Base-by-base conservation (phyloP, 1,139 yeast species). In the Hyphopichia khmerensis region DNA sequence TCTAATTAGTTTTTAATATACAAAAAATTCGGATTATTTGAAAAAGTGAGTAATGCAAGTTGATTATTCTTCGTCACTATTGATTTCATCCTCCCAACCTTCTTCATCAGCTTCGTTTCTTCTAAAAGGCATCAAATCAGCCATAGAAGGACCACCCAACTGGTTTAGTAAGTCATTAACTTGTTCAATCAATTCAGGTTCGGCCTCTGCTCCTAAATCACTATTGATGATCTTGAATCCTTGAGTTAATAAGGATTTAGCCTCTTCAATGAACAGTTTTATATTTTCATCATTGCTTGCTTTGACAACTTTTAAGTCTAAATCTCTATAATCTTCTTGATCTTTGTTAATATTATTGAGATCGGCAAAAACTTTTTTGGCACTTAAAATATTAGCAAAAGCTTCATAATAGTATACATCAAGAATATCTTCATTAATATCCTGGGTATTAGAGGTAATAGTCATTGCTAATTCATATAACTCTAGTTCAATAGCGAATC, bases 331-430 rank as follows among this genome's bases (percentile, higher is more conserved):
- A 48, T 79, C 80, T 40, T 65, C 73, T 29, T 65, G 63, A 24
- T 67, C 64, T 24, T 60, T 57, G 33, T 62, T 35, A 6, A 45
- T 39, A 6, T 41, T 21, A 14, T 38, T 39, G 17, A 46, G 29
- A 2, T 50, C 46, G 21, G 46, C 48, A 59, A 44, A 65, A 6
- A 57, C 50, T 46, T 71, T 60, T 48, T 82, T 81, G 14, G 84
- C 82, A 41, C 68, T 71, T 52, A 87, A 70, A 48, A 82, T 76
- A 55, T 82, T 73, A 1, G 95, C 82, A 55, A 90, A 79, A 0
- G 95, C 95, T 57, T 88, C 96, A 51, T 89, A 69, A 59, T 91
- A 91, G 57, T 79, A 84, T 31, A 84, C 75, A 54, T 91, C 98
- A 43, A 88, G 69, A 46, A 87, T 80, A 51, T 82, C 84, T 53